phyloP scores from a whole-genome alignment of 495 filamentous ascomycete species.

The Pseudomonodictys pantanalensis region DNA sequence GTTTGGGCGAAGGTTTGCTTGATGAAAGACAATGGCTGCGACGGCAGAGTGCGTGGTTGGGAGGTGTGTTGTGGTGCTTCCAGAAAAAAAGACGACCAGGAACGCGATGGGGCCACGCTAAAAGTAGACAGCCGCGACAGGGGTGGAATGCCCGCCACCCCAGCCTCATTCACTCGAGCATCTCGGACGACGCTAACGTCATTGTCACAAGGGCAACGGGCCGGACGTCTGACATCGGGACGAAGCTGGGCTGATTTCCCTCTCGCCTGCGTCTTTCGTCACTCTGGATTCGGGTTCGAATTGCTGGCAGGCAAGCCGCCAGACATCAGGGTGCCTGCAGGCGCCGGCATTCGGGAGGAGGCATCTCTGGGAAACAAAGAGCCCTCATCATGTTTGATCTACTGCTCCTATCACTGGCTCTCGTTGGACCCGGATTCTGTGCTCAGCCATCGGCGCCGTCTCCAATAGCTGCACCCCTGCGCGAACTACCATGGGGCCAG shows the following conservation, averaged over 20 bases:
- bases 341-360: not conserved
- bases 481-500: slow-evolving; percentile 82
- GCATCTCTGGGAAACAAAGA: not conserved
- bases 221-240: not conserved
- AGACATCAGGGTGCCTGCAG: not conserved
- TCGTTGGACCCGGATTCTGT: slow-evolving; percentile 1
- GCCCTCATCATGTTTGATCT: slow-evolving; percentile 1
- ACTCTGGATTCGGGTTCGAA: not conserved
- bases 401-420: slow-evolving; percentile 42
- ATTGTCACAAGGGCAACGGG: not conserved
- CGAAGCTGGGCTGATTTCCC: not conserved
- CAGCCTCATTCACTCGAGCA: not conserved
- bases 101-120: slow-evolving; percentile 10
- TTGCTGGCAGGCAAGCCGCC: not conserved
- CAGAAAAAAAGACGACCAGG: slow-evolving; percentile 12
- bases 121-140: too few species aligned
- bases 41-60: not conserved
- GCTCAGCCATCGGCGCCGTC: slow-evolving; percentile 76
- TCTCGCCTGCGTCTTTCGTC: not conserved
- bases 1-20: too few species aligned
- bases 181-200: not conserved
- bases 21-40: too few species aligned
- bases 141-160: not conserved
- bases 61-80: slow-evolving; percentile 5
- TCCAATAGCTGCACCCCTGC: slow-evolving; percentile 77